Evolutionary conservation across 805 yeast genomes (phyloP).

Genomic region (Sugiyamaella smithiae): DNA sequence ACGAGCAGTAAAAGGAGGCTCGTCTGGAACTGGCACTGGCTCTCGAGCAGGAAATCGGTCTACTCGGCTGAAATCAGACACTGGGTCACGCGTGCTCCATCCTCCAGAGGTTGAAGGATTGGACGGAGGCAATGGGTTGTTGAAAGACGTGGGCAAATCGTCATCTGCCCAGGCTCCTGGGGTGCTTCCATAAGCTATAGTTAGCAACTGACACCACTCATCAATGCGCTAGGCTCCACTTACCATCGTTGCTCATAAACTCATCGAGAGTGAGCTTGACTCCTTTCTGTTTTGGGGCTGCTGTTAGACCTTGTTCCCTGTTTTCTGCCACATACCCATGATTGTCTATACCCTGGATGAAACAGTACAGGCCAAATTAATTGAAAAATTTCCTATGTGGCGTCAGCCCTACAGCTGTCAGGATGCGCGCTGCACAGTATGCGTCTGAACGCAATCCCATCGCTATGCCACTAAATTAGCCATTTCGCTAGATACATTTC

Average conservation of each 20-base stretch:
- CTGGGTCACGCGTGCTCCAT: slow-evolving; percentile 35
- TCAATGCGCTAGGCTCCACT: no score
- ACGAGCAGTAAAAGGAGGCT: slow-evolving; percentile 90
- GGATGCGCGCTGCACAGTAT: not conserved
- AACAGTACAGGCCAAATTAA: not conserved
- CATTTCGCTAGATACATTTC: no score
- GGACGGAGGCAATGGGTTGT: slow-evolving; percentile 6
- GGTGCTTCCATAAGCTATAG: slow-evolving; percentile 1
- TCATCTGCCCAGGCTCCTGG: slow-evolving; percentile 74
- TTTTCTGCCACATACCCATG: not conserved
- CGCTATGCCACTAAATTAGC: no score
- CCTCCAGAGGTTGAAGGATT: slow-evolving; percentile 28
- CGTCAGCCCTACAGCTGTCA: slow-evolving; percentile 1
- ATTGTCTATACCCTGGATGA: not conserved
- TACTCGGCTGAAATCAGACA: not conserved
- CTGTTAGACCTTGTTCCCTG: not conserved
- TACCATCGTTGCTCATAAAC: slow-evolving; percentile 61
- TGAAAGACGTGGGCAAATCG: slow-evolving; percentile 41
- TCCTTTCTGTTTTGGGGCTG: slow-evolving; percentile 54
- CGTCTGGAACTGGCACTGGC: slow-evolving; percentile 84
- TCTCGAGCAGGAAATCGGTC: slow-evolving; percentile 37
- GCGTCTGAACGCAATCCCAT: no score
- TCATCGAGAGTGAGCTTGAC: slow-evolving; percentile 83
- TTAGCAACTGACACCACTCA: no score
- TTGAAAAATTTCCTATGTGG: slow-evolving; percentile 5